A percentile compares a stretch with the other conserved stretches of the same genome.
These are phyloP conservation scores for Aspergillus sparsus DNA, from an alignment of 495 filamentous ascomycete genomes.

Conservation along the genomic window DNA sequence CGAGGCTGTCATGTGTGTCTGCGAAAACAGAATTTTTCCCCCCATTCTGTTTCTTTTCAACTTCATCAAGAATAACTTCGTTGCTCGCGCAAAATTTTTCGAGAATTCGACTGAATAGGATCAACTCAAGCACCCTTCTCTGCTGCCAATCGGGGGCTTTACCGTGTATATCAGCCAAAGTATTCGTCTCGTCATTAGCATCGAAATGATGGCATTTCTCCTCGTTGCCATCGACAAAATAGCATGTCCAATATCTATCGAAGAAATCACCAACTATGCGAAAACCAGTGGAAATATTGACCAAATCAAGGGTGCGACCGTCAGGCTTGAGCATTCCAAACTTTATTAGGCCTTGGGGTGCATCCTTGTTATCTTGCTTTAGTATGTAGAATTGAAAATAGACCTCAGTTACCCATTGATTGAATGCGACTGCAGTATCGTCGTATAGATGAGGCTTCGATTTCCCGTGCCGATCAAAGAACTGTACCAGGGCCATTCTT, in stretches of 20 bases:
- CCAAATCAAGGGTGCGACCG: not conserved
- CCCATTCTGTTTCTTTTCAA: not conserved
- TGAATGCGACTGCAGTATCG: slow-evolving; percentile 9
- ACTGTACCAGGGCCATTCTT: slow-evolving; percentile 9
- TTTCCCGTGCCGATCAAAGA: slow-evolving; percentile 16
- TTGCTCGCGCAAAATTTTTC: slow-evolving; percentile 1
- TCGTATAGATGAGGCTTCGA: slow-evolving; percentile 14
- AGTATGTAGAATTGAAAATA: slow-evolving; percentile 14
- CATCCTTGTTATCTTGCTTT: not conserved
- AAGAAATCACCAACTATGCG: slow-evolving; percentile 17
- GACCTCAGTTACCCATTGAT: slow-evolving; percentile 13
- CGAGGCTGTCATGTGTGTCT: slow-evolving; percentile 13
- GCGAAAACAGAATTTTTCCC: slow-evolving; percentile 13
- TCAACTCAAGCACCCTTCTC: slow-evolving; percentile 24
- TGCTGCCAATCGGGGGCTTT: slow-evolving; percentile 16
- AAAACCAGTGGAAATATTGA: slow-evolving; percentile 4
- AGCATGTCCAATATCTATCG: slow-evolving; percentile 18
- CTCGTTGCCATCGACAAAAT: not conserved
- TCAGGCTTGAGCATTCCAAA: slow-evolving; percentile 4
- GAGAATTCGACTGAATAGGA: slow-evolving; percentile 17
- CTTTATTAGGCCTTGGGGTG: not conserved
- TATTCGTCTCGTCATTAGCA: not conserved
- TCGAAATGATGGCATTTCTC: not conserved
- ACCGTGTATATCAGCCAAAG: slow-evolving; percentile 3
- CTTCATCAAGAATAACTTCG: slow-evolving; percentile 5